Evolutionary conservation across 2,329 filamentous ascomycete species (phyloP), one percentile per base, ranked within the genome.

Genomic region (Diaporthe humulicola): DNA sequence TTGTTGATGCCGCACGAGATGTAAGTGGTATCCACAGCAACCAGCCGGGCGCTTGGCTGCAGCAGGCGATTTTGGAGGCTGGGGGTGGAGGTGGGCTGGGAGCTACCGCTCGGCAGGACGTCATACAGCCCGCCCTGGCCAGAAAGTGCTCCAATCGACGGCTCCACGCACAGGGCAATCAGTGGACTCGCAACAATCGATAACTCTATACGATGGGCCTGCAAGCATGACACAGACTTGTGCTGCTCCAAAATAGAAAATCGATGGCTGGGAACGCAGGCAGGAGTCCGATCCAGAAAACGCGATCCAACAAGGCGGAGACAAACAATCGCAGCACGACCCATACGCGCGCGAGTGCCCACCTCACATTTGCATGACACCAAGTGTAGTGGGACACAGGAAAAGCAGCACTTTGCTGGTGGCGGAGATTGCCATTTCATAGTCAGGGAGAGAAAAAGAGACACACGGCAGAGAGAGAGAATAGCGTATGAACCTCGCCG

Each of bases 21-120:
- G 64, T 69, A 54, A 69, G 64, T 52, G 33, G 64, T 69, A 69
- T 69, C 64, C 64, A 69, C 64, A 69, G 64, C 64, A 69, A 69
- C 64, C 33, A 54, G 48, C 48, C 64, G 64, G 64, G 64, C 64
- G 45, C 64, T 69, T 52, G 61, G 22, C 30, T 48, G 17, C 45
- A 19, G 61, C 61, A 52, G 40, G 45, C 61, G 28, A 38, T 67
- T 54, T 54, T 40, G 64, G 64, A 69, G 64, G 64, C 64, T 69
- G 64, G 64, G 64, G 52, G 48, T 38, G 64, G 64, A 40, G 48
- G 64, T 38, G 45, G 64, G 64, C 33, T 69, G 64, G 64, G 64
- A 69, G 64, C 64, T 38, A 69, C 48, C 48, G 25, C 33, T 28
- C 15, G 15, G 64, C 54, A 8, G 64, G 30, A 69, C 64, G 64